These are phyloP conservation scores for Tolypocladium guangdongense DNA, from an alignment of 2,329 filamentous ascomycete species.

Conservation along the genomic window DNA sequence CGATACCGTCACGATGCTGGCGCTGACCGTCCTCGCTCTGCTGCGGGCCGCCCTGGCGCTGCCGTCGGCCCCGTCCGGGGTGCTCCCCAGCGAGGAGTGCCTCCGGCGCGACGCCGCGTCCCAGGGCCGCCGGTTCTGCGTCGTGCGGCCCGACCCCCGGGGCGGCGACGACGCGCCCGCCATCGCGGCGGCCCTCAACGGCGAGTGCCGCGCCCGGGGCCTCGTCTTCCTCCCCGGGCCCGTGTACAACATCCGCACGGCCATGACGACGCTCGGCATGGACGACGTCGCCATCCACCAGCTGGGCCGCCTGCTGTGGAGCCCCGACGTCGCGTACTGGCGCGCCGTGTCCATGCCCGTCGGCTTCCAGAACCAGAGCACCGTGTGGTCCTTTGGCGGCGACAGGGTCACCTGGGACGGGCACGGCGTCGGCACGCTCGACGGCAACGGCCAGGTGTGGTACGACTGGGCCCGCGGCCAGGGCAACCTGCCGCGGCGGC, in stretches of 20 bases:
- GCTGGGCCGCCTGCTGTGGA: conserved; percentile 26
- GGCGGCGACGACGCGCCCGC: conserved; percentile 20
- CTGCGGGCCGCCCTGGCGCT: not conserved
- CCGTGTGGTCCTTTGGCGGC: conserved; percentile 44
- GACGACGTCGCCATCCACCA: conserved; percentile 33
- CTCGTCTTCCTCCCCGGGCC: conserved; percentile 21
- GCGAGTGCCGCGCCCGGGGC: conserved; percentile 15
- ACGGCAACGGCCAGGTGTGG: conserved; percentile 51
- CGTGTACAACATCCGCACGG: conserved; percentile 21
- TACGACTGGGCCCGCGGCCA: conserved; percentile 36
- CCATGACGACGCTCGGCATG: conserved; percentile 23
- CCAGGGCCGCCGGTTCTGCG: conserved; percentile 14
- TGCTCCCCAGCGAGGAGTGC: not conserved
- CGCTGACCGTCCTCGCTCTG: not conserved
- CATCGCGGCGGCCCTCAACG: conserved; percentile 20
- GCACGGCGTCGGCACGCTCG: conserved; percentile 38
- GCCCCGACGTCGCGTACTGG: conserved; percentile 39
- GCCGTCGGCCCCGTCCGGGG: not conserved
- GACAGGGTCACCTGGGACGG: conserved; percentile 37
- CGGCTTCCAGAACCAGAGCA: conserved; percentile 44
- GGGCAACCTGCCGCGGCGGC: conserved; percentile 36
- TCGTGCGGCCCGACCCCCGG: conserved; percentile 13
- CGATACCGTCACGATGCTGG: not conserved
- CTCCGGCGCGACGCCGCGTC: conserved; percentile 5
- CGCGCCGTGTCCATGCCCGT: conserved; percentile 36